Evolutionary conservation across 2,329 filamentous ascomycete genomes (phyloP).

Genomic region (Hypomyces perniciosus): DNA sequence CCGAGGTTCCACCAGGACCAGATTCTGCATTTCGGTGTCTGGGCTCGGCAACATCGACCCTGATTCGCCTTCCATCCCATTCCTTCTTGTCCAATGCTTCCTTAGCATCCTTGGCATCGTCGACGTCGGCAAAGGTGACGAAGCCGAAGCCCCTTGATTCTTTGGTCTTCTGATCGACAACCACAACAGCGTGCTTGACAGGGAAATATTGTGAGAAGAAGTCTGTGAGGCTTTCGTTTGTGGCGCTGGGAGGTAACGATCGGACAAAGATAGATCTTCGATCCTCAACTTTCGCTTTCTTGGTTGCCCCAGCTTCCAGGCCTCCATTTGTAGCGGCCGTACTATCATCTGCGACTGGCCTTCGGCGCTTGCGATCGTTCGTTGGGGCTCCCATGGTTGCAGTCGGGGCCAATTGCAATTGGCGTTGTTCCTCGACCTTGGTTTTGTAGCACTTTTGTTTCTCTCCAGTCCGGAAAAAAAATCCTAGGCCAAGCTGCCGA

Average conservation of each 20-base stretch:
- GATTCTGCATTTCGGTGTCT: constrained; percentile 62
- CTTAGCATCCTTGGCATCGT: constrained; percentile 78
- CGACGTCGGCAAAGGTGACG: constrained; percentile 90
- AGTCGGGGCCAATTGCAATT: neutral
- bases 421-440: neutral
- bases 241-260: constrained; percentile 71
- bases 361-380: constrained; percentile 31
- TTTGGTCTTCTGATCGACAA: constrained; percentile 79
- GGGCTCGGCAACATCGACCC: constrained; percentile 81
- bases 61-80: constrained; percentile 75
- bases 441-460: neutral
- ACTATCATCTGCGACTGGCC: constrained; percentile 28
- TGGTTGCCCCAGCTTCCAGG: constrained; percentile 33
- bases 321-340: constrained; percentile 25
- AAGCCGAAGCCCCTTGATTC: constrained; percentile 90
- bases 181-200: constrained; percentile 92
- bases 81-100: constrained; percentile 72
- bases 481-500: constrained; percentile 1
- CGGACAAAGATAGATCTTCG: constrained; percentile 82
- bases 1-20: constrained; percentile 30
- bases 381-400: constrained; percentile 23
- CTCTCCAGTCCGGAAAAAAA: constrained; percentile 9
- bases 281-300: constrained; percentile 54
- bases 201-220: constrained; percentile 93
- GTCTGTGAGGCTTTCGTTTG: constrained; percentile 74